phyloP scores from a whole-genome alignment of 2,329 filamentous ascomycete genomes.

The Cladosporium sp. region DNA sequence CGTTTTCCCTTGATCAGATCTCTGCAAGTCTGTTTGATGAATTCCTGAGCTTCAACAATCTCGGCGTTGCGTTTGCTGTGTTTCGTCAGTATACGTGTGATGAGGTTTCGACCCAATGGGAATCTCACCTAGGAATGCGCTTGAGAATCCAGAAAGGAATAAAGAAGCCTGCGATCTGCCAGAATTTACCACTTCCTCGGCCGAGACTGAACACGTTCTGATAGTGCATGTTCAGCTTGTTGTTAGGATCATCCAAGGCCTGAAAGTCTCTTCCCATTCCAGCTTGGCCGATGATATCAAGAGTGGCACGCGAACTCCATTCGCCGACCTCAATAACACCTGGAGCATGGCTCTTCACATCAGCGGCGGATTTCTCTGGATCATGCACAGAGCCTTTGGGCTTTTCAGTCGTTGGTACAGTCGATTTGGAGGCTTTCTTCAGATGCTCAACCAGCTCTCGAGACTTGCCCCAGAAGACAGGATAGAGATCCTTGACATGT shows the following conservation, averaged over 20 bases:
- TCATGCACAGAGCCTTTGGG: background rate
- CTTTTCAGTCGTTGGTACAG: constrained; percentile 7
- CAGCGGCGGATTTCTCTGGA: constrained; percentile 5
- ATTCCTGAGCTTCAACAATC: constrained; percentile 50
- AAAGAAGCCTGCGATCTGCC: constrained; percentile 49
- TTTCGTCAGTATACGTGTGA: no score
- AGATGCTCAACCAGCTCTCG: constrained; percentile 36
- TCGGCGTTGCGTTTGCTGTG: constrained; percentile 55
- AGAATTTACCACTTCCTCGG: constrained; percentile 44
- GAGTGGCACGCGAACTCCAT: constrained; percentile 48
- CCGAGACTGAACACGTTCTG: constrained; percentile 46
- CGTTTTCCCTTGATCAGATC: constrained; percentile 69
- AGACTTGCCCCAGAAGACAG: constrained; percentile 46
- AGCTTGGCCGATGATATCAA: constrained; percentile 55
- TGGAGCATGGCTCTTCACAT: constrained; percentile 23
- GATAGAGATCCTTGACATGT: constrained; percentile 48
- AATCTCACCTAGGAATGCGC: constrained; percentile 50
- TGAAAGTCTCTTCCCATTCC: constrained; percentile 55
- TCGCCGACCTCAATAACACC: constrained; percentile 40
- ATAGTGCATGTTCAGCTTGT: constrained; percentile 51
- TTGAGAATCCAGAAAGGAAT: constrained; percentile 55
- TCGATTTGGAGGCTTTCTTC: constrained; percentile 29
- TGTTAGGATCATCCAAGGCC: constrained; percentile 46
- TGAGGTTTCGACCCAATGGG: no score
- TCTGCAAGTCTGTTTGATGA: constrained; percentile 62